Percentiles rank a stretch among this genome's conserved stretches.
Evolutionary conservation across 2,329 filamentous ascomycete species (phyloP).

Genomic region (Drechslerella dactyloides): DNA sequence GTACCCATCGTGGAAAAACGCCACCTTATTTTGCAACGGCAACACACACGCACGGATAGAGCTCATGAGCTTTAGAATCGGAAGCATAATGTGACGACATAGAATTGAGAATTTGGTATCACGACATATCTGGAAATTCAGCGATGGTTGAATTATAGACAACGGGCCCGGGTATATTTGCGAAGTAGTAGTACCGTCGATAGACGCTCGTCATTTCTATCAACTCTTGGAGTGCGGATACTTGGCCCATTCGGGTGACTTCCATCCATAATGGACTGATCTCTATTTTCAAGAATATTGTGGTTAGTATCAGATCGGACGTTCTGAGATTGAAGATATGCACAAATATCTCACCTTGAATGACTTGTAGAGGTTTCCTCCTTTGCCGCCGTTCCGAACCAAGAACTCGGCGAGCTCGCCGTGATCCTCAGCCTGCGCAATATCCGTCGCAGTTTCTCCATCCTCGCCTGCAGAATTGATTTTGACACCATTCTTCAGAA

Average conservation of each 20-base stretch:
- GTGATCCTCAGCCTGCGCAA: slow-evolving; percentile 26
- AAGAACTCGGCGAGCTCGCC: slow-evolving; percentile 35
- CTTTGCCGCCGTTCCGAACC: slow-evolving; percentile 32
- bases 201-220: too few species aligned
- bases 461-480: slow-evolving; percentile 42
- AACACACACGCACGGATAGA: slow-evolving; percentile 18
- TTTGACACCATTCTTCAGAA: slow-evolving; percentile 21
- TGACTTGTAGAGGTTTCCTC: slow-evolving; percentile 33
- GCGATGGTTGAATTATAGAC: background rate
- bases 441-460: slow-evolving; percentile 36
- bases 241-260: slow-evolving; percentile 32
- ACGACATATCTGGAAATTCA: background rate
- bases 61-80: background rate
- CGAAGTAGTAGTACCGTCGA: background rate
- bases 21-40: slow-evolving; percentile 8
- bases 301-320: slow-evolving; percentile 5
- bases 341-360: slow-evolving; percentile 29
- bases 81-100: background rate
- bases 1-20: slow-evolving; percentile 13
- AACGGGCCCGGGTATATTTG: slow-evolving; percentile 15
- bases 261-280: slow-evolving; percentile 47
- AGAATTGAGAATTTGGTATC: background rate
- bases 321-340: background rate
- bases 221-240: slow-evolving; percentile 31
- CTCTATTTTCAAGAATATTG: slow-evolving; percentile 5